Base-by-base conservation (phyloP, 2,329 filamentous ascomycete species). In the Diaporthe humulicola region DNA sequence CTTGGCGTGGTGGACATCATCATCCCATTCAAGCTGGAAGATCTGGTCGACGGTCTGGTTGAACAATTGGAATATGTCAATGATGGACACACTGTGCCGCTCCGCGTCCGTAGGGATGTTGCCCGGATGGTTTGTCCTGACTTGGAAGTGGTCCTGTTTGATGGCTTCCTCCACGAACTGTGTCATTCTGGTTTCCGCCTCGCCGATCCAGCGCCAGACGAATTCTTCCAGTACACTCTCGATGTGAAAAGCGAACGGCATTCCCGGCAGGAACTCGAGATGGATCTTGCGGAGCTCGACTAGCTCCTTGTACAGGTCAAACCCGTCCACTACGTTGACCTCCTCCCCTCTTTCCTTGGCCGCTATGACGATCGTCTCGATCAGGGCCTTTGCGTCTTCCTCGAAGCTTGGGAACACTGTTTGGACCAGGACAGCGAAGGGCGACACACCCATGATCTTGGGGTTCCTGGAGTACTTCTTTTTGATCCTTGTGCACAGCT, bases 31-130 rank as follows among this genome's bases (percentile, higher is more conserved):
- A 15, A 99, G 88, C 78, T 95, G 88, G 71, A 94, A 92, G 72
- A 99, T 91, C 79, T 97, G 95, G 77, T 98, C 94, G 48, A 97
- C 92, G 25, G 94, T 94, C 84, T 98, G 94, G 79, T 96, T 97
- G 87, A 98, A 98, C 1, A 97, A 93, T 79, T 94, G 93, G 86
- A 98, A 98, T 57, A 98, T 92, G 82, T 99, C 97, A 76, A 98
- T 94, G 10, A 98, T 91, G 22, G 96, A 98, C 75, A 96, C 92
- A 82, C 96, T 98, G 84, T 98, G 97, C 40, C 96, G 92, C 80
- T 98, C 92, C 42, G 95, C 93, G 80, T 98, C 95, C 2, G 90
- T 89, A 0, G 93, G 88, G 50, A 92, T 87, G 40, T 92, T 89
- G 5, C 91, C 89, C 14, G 89, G 87, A 76, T 91, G 87, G 64